Conservation (phyloP, 1,284 basidiomycete genomes). For the Leccinum angustisporum region DNA sequence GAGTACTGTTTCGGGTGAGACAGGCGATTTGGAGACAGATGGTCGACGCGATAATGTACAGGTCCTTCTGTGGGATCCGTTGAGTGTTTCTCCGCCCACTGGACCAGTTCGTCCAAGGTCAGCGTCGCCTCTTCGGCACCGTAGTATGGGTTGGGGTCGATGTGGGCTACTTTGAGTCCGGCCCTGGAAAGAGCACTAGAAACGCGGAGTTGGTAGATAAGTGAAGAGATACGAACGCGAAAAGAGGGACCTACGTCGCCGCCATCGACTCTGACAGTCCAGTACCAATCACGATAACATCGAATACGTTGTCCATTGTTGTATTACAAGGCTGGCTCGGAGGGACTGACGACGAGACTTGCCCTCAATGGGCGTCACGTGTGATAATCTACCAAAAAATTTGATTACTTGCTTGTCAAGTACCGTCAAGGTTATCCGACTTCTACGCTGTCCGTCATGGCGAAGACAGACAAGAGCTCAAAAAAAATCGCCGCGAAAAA, state of each 20-base stretch:
- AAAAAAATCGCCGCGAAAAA: conserved; percentile 24
- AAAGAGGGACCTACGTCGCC: conserved; percentile 70
- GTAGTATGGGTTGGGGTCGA: conserved; percentile 86
- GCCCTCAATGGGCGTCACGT: conserved; percentile 34
- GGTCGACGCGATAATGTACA: conserved; percentile 42
- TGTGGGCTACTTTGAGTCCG: conserved; percentile 83
- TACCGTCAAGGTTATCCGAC: background rate
- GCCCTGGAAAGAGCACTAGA: conserved; percentile 83
- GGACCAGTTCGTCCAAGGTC: conserved; percentile 74
- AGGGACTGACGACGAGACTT: conserved; percentile 15
- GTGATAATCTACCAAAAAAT: conserved; percentile 12
- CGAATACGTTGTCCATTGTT: conserved; percentile 53
- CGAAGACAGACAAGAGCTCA: conserved; percentile 42
- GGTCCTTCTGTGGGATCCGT: conserved; percentile 21
- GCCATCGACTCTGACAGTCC: conserved; percentile 85
- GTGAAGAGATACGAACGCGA: background rate
- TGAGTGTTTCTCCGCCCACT: conserved; percentile 57
- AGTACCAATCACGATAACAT: conserved; percentile 85
- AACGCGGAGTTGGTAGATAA: conserved; percentile 15
- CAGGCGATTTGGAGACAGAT: conserved; percentile 44
- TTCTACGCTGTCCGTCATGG: conserved; percentile 31
- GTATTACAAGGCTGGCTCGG: background rate
- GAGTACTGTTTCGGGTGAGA: conserved; percentile 77
- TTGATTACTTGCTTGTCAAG: conserved; percentile 4
- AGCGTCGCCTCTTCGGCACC: conserved; percentile 83